Percentiles rank a stretch among this genome's conserved stretches.
phyloP scores from a whole-genome alignment of 2,329 filamentous ascomycete species.

The Fusarium piperis region DNA sequence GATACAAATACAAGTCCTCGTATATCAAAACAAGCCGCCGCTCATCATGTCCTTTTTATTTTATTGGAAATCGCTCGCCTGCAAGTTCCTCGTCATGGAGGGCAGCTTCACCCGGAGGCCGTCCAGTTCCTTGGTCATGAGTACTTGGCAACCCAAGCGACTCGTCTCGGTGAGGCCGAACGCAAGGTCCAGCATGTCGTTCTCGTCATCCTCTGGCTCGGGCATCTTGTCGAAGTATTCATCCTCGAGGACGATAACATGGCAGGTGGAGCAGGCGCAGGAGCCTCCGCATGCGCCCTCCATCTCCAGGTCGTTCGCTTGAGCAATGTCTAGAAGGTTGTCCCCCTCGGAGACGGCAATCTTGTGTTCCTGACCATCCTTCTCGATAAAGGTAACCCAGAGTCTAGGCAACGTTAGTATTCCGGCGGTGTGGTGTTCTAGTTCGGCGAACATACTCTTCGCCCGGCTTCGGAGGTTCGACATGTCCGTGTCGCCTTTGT shows the following conservation, averaged over 20 bases:
- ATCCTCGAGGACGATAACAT: constrained; percentile 83
- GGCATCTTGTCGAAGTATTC: constrained; percentile 80
- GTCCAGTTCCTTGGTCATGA: constrained; percentile 90
- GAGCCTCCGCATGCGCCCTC: constrained; percentile 96
- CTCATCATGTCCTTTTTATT: constrained; percentile 8
- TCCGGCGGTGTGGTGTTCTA: not conserved
- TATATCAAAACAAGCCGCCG: constrained; percentile 35
- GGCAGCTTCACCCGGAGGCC: constrained; percentile 87
- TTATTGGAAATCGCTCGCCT: constrained; percentile 86
- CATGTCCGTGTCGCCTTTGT: constrained; percentile 75
- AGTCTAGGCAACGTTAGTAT: constrained; percentile 63
- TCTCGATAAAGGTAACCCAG: constrained; percentile 92
- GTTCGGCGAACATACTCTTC: constrained; percentile 76
- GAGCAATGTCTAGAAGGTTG: constrained; percentile 94
- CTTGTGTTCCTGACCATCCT: constrained; percentile 80
- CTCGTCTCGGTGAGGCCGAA: constrained; percentile 90
- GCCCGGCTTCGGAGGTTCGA: constrained; percentile 85
- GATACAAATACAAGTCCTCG: constrained; percentile 41
- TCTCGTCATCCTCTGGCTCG: constrained; percentile 82
- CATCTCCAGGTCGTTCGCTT: constrained; percentile 96
- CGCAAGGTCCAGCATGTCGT: constrained; percentile 90
- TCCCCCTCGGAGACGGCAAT: constrained; percentile 86
- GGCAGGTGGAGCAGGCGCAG: constrained; percentile 92
- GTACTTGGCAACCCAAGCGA: constrained; percentile 87
- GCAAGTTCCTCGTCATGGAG: constrained; percentile 93